Base-by-base conservation (phyloP, 495 filamentous ascomycete species). In the Penicillium paradoxum region DNA sequence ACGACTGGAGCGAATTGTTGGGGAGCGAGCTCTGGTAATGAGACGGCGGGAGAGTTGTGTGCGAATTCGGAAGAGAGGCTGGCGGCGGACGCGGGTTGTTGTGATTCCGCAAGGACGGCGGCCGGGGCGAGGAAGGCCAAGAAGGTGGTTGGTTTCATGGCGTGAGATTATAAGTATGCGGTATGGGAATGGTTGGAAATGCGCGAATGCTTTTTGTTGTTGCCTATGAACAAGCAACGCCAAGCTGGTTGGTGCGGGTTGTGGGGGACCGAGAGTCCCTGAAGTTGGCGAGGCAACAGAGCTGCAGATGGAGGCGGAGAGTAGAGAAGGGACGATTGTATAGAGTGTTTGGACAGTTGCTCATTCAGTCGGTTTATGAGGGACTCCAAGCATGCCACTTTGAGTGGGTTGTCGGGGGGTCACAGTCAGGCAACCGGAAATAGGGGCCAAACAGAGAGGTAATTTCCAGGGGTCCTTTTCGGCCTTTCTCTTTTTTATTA, bases 61-160 rank as follows among this genome's bases (percentile, higher is more conserved):
- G 68, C 58, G 25, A 68, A 38, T 14, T 60, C 59, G 21, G 60
- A 47, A 36, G 55, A 54, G 32, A 60, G 59, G 25, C 60, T 50
- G 30, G 54, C 56, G 33, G 54, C 55, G 42, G 51, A 46, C 18
- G 56, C 48, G 19, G 48, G 56, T 34, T 54, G 63, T 43, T 66
- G 56, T 10, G 58, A 49, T 1, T 61, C 63, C 45, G 70, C 69
- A 46, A 74, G 55, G 21, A 61, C 63, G 30, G 55, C 51, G 39
- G 66, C 60, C 15, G 71, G 71, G n/a, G 59, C 63, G 29, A 74
- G 68, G 24, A 57, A 63, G 11, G 60, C 45, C 22, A 74, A 57
- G 30, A 71, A 34, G 36, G 42, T 44, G 10, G 63, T 62, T 40
- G 69, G 58, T 40, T 65, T 70, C 71, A 74, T 74, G 54, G 55